phyloP scores from a whole-genome alignment of 2,329 filamentous ascomycete species.

The Pestalotiopsis sp. region DNA sequence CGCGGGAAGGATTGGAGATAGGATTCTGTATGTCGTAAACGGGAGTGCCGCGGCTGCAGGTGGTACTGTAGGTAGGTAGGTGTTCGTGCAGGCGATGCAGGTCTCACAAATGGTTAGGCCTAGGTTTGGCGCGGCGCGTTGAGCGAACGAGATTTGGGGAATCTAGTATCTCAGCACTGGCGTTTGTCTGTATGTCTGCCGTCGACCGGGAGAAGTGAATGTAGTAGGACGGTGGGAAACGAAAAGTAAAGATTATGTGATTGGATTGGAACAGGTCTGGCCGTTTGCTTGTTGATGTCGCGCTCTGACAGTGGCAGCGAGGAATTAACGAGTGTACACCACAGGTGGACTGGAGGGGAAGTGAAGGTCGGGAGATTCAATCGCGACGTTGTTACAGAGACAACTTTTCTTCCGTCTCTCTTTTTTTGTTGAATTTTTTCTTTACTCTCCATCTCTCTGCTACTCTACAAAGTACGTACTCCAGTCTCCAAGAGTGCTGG shows the following conservation, averaged over 20 bases:
- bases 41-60: not conserved
- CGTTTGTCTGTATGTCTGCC: not conserved
- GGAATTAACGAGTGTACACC: not conserved
- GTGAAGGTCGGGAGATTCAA: not conserved
- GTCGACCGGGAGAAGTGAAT: not conserved
- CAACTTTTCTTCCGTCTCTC: not conserved
- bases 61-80: not conserved
- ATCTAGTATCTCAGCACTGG: not conserved
- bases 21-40: not conserved
- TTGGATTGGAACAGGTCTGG: not conserved
- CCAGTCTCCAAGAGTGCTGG: not conserved
- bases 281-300: not conserved
- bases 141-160: not conserved
- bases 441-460: not conserved
- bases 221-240: not conserved
- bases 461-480: not conserved
- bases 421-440: not conserved
- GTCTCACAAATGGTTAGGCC: not conserved
- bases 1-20: not conserved
- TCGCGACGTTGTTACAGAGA: not conserved
- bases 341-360: not conserved
- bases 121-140: not conserved
- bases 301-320: not conserved
- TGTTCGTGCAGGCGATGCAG: not conserved
- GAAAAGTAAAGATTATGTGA: not conserved